A percentile compares a stretch with the other conserved stretches of the same genome.
Evolutionary conservation across 1,284 basidiomycete species (phyloP).

Genomic region (Sporisorium reilianum): DNA sequence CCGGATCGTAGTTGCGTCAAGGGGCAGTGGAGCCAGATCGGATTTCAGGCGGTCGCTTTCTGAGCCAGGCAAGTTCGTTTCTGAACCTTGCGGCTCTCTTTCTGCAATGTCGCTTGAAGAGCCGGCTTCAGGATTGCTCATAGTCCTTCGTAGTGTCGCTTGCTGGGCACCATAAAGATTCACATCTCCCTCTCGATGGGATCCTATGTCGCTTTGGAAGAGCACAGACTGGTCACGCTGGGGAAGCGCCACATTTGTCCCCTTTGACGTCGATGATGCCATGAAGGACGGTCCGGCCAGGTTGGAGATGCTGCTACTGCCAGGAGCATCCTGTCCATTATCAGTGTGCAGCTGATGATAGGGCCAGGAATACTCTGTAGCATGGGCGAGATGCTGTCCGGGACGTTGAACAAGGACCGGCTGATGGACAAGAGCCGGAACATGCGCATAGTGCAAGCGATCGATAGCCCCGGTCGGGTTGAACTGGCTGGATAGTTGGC

Average conservation of each 20-base stretch:
- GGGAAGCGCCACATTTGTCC: not conserved
- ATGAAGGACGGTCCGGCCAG: not conserved
- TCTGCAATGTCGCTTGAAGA: not conserved
- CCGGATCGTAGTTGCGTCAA: not conserved
- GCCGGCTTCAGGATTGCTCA: not conserved
- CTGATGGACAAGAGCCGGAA: not conserved
- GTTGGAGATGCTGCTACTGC: not conserved
- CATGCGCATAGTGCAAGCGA: not conserved
- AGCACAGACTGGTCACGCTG: not conserved
- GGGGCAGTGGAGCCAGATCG: not conserved
- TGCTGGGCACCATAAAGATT: not conserved
- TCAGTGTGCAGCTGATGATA: not conserved
- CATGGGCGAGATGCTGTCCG: not conserved
- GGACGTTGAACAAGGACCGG: not conserved
- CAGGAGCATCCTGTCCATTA: not conserved
- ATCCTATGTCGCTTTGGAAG: not conserved
- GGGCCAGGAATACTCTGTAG: not conserved
- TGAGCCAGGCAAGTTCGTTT: no score
- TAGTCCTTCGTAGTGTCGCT: not conserved
- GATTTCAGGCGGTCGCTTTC: not conserved
- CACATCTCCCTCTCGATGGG: not conserved
- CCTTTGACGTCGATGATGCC: not conserved
- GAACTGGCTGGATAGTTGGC: not conserved
- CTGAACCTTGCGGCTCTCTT: no score
- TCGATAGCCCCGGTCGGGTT: not conserved